phyloP scores from a whole-genome alignment of 73 alveolate species.

The Tetrahymena elliotti region DNA sequence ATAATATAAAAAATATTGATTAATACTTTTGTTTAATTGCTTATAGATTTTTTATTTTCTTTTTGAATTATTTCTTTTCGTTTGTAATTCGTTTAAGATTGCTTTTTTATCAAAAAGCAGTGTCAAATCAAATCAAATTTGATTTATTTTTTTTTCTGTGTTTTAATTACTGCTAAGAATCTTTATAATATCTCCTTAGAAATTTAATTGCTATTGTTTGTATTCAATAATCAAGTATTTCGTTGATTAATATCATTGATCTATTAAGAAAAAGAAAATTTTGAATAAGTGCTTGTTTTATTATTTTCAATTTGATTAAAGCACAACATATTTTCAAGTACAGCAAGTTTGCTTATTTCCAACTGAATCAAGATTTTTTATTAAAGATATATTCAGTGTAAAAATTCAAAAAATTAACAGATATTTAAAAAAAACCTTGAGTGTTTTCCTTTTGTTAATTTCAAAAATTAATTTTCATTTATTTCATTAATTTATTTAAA shows the following conservation, averaged over 20 bases:
- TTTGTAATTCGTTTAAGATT: background rate
- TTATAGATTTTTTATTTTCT: background rate
- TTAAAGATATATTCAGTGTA: background rate
- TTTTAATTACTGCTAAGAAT: background rate
- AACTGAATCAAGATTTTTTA: background rate
- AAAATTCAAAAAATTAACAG: background rate
- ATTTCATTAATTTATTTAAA: background rate
- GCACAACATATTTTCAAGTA: too few relatives aligned
- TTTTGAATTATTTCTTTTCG: background rate
- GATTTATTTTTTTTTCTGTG: background rate
- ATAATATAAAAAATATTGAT: background rate
- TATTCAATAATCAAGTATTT: background rate
- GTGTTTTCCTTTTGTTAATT: background rate
- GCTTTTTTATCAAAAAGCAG: background rate
- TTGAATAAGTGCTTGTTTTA: background rate
- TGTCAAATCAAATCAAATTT: background rate
- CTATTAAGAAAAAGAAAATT: background rate
- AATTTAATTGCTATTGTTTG: background rate
- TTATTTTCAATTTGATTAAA: background rate
- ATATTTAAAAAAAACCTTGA: background rate
- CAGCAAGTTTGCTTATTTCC: background rate
- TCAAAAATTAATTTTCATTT: background rate
- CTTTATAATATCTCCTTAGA: background rate
- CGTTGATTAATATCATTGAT: background rate
- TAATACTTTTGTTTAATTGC: background rate